Percentiles rank a stretch among this genome's conserved stretches.
Conservation (phyloP, 2,329 filamentous ascomycete species). For the Parascedosporium putredinis region DNA sequence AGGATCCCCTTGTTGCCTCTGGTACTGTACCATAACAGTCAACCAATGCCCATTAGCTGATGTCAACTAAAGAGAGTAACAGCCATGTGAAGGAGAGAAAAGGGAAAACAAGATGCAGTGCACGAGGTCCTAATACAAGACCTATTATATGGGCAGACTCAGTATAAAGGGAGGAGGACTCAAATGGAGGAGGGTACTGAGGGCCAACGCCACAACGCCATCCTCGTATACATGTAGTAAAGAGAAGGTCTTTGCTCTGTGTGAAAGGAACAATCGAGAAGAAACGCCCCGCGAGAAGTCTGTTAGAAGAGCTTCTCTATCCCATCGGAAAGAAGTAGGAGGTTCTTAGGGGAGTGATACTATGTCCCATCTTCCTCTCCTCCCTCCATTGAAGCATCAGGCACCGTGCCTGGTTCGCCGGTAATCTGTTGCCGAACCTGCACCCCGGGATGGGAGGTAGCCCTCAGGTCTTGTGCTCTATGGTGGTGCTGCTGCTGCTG, state of each 20-base stretch:
- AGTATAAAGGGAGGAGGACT: neutral
- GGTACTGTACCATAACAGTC: too few species aligned
- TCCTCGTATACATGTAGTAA: neutral
- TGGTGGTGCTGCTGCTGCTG: constrained; percentile 9
- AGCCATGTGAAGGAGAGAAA: neutral
- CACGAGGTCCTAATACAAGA: neutral
- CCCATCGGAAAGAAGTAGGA: neutral
- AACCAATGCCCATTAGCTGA: too few species aligned
- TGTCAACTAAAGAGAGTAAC: constrained; percentile 1
- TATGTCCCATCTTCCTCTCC: constrained; percentile 5
- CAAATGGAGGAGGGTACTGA: neutral
- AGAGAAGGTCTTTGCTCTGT: neutral
- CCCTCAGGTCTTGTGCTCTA: neutral
- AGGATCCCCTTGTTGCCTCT: too few species aligned
- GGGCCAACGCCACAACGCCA: constrained; percentile 3
- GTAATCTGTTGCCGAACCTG: neutral
- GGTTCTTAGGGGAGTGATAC: neutral
- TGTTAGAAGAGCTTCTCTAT: neutral
- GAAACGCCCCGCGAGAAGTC: neutral
- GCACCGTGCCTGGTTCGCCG: neutral
- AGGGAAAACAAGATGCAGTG: neutral
- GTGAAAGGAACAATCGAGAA: neutral
- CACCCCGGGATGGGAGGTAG: neutral
- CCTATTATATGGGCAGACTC: neutral
- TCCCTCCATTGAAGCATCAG: constrained; percentile 8